A percentile compares a stretch with the other conserved stretches of the same genome.
Conservation (phyloP, 179 eudicot genomes). For the Gypsophila paniculata region DNA sequence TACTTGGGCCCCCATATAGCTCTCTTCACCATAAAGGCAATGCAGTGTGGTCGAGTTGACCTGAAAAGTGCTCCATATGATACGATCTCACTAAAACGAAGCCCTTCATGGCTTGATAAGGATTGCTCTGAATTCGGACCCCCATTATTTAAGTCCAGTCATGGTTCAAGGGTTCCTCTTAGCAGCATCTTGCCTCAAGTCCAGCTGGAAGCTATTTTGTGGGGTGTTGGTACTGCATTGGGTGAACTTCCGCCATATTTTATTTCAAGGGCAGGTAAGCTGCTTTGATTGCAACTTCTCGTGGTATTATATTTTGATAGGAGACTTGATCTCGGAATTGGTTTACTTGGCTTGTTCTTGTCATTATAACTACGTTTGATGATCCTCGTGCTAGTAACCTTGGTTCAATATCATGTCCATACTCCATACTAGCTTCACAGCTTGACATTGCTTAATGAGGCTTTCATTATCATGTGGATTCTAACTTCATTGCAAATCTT, state of each 20-base stretch:
- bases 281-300: background rate
- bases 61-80: conserved; percentile 90
- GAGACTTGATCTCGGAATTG: background rate
- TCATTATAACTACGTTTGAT: background rate
- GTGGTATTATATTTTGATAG: background rate
- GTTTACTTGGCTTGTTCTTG: background rate
- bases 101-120: conserved; percentile 92
- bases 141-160: conserved; percentile 49
- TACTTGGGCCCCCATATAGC: conserved; percentile 97
- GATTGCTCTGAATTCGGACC: conserved; percentile 84
- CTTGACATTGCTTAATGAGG: background rate
- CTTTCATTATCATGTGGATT: background rate
- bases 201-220: conserved; percentile 80
- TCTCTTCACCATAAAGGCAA: conserved; percentile 84
- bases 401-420: background rate
- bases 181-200: conserved; percentile 88
- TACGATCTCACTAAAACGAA: conserved; percentile 72
- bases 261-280: conserved; percentile 88
- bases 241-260: conserved; percentile 99
- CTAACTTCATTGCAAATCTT: no score
- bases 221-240: conserved; percentile 98
- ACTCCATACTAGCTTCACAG: background rate
- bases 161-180: conserved; percentile 64
- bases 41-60: conserved; percentile 94
- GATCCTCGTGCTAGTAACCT: background rate